phyloP scores from a whole-genome alignment of 2,329 filamentous ascomycete species.

The Ophiostoma angusticollis region DNA sequence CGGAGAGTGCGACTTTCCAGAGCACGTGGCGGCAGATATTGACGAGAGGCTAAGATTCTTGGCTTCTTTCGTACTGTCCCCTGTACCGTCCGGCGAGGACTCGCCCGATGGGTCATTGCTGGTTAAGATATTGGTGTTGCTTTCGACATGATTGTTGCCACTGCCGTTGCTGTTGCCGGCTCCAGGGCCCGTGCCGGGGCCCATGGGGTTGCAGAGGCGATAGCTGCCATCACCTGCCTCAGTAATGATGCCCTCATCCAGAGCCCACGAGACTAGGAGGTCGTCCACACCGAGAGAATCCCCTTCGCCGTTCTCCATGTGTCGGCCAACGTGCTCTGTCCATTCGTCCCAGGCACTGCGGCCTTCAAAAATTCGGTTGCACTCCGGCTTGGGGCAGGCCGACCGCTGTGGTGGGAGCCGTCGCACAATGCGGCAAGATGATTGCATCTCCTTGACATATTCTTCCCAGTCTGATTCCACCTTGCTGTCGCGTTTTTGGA shows the following conservation, averaged over 20 bases:
- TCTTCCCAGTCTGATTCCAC: conserved; percentile 50
- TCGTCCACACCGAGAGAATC: conserved; percentile 43
- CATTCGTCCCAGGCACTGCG: conserved; percentile 72
- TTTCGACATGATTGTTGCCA: too few relatives aligned
- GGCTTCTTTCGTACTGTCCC: too few relatives aligned
- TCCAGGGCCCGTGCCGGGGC: conserved; percentile 16
- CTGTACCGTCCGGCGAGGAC: too few relatives aligned
- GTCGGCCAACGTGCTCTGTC: conserved; percentile 82
- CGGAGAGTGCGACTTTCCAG: background rate
- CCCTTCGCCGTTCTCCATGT: conserved; percentile 66
- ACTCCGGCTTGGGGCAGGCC: conserved; percentile 59
- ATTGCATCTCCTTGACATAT: conserved; percentile 57
- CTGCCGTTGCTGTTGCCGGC: conserved; percentile 9
- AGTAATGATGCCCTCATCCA: conserved; percentile 52
- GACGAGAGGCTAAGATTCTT: background rate
- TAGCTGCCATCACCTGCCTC: conserved; percentile 42
- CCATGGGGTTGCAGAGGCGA: conserved; percentile 34
- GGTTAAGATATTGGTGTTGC: too few relatives aligned
- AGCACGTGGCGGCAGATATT: background rate
- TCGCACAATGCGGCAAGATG: conserved; percentile 58
- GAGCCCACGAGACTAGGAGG: conserved; percentile 47
- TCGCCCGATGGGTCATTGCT: too few relatives aligned
- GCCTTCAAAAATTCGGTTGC: conserved; percentile 57
- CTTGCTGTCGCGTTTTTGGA: conserved; percentile 45
- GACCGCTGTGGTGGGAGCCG: conserved; percentile 59